Evolutionary conservation across 2,329 filamentous ascomycete species (phyloP), one percentile per base, ranked within the genome.

Genomic region (Zopfia rhizophila): DNA sequence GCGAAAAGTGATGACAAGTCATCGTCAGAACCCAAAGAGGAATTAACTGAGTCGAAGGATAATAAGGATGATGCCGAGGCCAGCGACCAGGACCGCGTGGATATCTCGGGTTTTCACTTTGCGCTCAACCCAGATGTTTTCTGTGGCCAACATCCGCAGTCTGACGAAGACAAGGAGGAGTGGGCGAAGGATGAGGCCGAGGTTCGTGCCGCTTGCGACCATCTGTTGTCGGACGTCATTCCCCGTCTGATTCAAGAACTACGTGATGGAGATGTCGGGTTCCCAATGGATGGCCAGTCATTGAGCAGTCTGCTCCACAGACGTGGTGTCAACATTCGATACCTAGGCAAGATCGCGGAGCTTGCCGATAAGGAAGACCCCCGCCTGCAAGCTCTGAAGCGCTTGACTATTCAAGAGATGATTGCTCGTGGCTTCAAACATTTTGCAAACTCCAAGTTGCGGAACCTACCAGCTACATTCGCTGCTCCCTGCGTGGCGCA

Each of bases 281-380:
- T 97, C 78, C 94, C 94, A 10, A 97, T 97, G 91, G 95, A 99
- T 63, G 94, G 94, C n/a, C 84, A 89, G 65, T 97, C 93, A 14
- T 80, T 99, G 47, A 90, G 88, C 62, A 86, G 87, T 56, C 83
- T 97, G 38, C 81, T 99, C 66, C 94, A 99, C 79, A 96, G 96
- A 80, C 90, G 93, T 29, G 94, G 94, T 75, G 92, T 99, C 78
- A 99, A 99, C 76, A 83, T 97, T 53, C 85, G 95, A 65, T 99
- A 99, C 72, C 82, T 97, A n/a, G 94, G 94, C 56, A 88, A 86
- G 72, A 75, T 99, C 52, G 88, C 90, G 10, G 78, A 83, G 47
- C 80, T 89, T 38, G 85, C 88, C 27, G 70, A 72, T 51, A 70
- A 70, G 56, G 76, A 82, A 48, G 82, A 85, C 59, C 80, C 84